phyloP scores from a whole-genome alignment of 352 stramenopile genomes.

The Pythium insidiosum region DNA sequence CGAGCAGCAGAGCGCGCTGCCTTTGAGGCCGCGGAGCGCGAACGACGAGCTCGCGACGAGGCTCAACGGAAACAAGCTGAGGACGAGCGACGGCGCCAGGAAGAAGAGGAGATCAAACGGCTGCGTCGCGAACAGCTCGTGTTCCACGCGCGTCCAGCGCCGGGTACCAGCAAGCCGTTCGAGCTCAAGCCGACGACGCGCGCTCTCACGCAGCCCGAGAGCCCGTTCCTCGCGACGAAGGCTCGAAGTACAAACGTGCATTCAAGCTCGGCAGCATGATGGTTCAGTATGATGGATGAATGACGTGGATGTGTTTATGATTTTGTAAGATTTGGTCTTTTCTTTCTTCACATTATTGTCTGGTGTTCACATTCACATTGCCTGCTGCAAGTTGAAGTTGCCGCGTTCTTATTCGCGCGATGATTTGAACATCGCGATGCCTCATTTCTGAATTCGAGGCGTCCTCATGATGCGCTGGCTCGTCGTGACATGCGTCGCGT shows the following conservation, averaged over 20 bases:
- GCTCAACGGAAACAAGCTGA: slow-evolving; percentile 43
- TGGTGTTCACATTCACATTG: too few species aligned
- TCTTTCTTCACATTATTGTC: too few species aligned
- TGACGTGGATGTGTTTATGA: too few species aligned
- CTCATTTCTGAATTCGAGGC: too few species aligned
- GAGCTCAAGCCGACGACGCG: slow-evolving; percentile 34
- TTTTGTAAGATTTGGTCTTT: too few species aligned
- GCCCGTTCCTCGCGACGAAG: slow-evolving; percentile 22
- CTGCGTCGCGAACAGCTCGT: slow-evolving; percentile 63
- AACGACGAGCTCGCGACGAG: slow-evolving; percentile 56
- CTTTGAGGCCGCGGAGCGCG: slow-evolving; percentile 63
- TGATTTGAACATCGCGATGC: too few species aligned
- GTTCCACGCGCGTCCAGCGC: slow-evolving; percentile 63
- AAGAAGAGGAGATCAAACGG: slow-evolving; percentile 66
- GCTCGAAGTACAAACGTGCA: slow-evolving; percentile 8
- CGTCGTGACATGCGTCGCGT: too few species aligned
- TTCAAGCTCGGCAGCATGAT: too few species aligned
- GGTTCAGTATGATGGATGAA: too few species aligned
- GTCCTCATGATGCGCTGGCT: too few species aligned
- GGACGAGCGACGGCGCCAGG: slow-evolving; percentile 30
- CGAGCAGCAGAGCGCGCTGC: slow-evolving; percentile 52
- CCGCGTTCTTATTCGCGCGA: too few species aligned
- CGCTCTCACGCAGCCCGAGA: slow-evolving; percentile 50
- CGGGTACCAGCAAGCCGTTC: slow-evolving; percentile 31
- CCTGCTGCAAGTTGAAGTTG: too few species aligned